phyloP scores from a whole-genome alignment of 1,139 yeast species.

The Pichia sp. region DNA sequence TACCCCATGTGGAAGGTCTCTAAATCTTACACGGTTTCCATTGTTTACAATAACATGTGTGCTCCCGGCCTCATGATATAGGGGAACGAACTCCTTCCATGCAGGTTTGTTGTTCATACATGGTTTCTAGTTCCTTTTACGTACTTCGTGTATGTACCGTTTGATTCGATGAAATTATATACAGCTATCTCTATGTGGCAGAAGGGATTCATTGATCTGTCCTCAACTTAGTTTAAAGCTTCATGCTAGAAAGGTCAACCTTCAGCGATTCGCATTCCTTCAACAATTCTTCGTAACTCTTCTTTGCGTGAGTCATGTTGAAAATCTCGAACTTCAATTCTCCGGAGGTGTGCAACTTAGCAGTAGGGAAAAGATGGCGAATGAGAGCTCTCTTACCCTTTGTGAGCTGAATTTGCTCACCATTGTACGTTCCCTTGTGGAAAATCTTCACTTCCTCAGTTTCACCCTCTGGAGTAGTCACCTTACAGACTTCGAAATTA shows the following conservation, averaged over 20 bases:
- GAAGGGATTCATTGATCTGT: too few relatives aligned
- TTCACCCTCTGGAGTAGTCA: conserved; percentile 32
- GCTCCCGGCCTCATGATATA: too few relatives aligned
- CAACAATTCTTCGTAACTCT: conserved; percentile 38
- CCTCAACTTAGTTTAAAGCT: conserved; percentile 11
- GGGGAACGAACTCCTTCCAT: too few relatives aligned
- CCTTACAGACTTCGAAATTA: conserved; percentile 21
- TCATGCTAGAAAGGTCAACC: conserved; percentile 33
- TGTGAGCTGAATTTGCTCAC: conserved; percentile 40
- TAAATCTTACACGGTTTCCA: too few relatives aligned
- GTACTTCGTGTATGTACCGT: too few relatives aligned
- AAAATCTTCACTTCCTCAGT: conserved; percentile 44
- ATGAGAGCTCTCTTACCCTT: conserved; percentile 63
- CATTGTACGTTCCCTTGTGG: conserved; percentile 39
- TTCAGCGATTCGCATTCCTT: conserved; percentile 28
- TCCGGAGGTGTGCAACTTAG: conserved; percentile 37
- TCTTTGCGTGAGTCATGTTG: conserved; percentile 33
- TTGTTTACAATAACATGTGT: too few relatives aligned
- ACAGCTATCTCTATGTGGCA: too few relatives aligned
- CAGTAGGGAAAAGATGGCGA: conserved; percentile 44
- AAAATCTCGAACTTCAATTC: conserved; percentile 40
- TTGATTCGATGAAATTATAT: too few relatives aligned
- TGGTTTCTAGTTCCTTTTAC: too few relatives aligned
- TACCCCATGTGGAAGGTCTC: too few relatives aligned
- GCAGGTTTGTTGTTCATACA: too few relatives aligned